Conservation (phyloP, 1,139 yeast species). For the Scheffersomyces segobiensis region DNA sequence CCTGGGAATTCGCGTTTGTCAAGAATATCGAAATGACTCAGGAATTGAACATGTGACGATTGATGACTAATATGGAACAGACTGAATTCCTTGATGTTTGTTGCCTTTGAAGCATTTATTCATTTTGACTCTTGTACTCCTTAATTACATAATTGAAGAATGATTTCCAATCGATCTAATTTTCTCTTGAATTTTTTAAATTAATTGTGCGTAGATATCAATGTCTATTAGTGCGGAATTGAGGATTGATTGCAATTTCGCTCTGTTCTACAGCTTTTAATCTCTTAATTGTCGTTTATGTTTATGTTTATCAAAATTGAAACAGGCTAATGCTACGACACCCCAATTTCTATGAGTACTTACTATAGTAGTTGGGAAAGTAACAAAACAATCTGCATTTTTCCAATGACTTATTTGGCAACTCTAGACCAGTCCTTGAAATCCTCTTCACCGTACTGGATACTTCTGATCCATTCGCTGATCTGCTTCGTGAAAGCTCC, state of each 20-base stretch:
- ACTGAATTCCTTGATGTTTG: neutral
- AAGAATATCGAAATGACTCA: neutral
- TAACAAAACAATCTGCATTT: too few relatives aligned
- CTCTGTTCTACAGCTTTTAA: neutral
- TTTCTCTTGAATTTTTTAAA: neutral
- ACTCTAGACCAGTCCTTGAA: slow-evolving; percentile 63
- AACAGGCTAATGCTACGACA: neutral
- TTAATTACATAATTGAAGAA: neutral
- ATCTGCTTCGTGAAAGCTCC: slow-evolving; percentile 79
- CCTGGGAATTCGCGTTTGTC: neutral
- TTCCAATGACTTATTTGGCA: slow-evolving; percentile 23
- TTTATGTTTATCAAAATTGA: too few relatives aligned
- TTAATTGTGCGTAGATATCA: neutral
- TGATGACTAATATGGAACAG: neutral
- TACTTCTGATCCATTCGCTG: slow-evolving; percentile 80
- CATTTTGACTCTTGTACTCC: neutral
- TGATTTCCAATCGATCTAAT: neutral
- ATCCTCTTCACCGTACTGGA: slow-evolving; percentile 83
- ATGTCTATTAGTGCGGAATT: neutral
- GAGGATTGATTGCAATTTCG: neutral
- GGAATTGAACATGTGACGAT: neutral
- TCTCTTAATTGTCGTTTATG: neutral
- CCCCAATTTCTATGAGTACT: neutral
- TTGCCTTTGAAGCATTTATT: neutral
- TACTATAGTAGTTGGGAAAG: too few relatives aligned